A percentile compares a stretch with the other conserved stretches of the same genome.
These are phyloP conservation scores for Cardamine occulta DNA, from an alignment of 345 rosid species.

Conservation along the genomic window DNA sequence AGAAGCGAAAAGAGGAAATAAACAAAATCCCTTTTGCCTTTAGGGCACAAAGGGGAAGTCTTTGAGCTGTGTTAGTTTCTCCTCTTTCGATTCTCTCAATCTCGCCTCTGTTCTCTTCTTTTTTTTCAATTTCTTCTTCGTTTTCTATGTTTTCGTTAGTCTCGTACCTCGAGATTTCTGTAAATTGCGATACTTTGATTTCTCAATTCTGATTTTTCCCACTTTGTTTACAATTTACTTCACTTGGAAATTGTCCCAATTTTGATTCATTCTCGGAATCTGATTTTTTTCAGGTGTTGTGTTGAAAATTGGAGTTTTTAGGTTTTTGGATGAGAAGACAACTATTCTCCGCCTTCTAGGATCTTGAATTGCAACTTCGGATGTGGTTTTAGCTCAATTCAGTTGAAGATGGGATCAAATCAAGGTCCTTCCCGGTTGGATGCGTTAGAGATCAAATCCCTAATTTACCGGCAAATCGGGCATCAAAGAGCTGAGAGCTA, in stretches of 20 bases:
- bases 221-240: neutral
- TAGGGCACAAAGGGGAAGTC: slow-evolving; percentile 22
- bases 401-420: slow-evolving; percentile 37
- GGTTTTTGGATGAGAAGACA: neutral
- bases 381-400: slow-evolving; percentile 9
- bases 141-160: neutral
- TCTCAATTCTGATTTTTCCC: neutral
- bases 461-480: slow-evolving; percentile 55
- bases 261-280: neutral
- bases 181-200: slow-evolving; percentile 16
- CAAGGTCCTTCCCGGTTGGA: slow-evolving; percentile 5
- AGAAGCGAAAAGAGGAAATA: neutral
- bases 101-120: neutral
- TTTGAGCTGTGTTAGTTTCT: neutral
- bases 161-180: neutral
- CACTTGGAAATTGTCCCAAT: neutral
- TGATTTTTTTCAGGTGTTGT: slow-evolving; percentile 14
- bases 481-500: slow-evolving; percentile 73
- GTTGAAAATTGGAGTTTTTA: neutral
- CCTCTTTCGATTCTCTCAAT: neutral
- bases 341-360: neutral
- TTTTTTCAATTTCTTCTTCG: neutral
- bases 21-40: slow-evolving; percentile 6
- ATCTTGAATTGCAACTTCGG: neutral
- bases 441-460: slow-evolving; percentile 37